Base-by-base conservation (phyloP, 2,329 filamentous ascomycete species). In the Pseudopithomyces chartarum region DNA sequence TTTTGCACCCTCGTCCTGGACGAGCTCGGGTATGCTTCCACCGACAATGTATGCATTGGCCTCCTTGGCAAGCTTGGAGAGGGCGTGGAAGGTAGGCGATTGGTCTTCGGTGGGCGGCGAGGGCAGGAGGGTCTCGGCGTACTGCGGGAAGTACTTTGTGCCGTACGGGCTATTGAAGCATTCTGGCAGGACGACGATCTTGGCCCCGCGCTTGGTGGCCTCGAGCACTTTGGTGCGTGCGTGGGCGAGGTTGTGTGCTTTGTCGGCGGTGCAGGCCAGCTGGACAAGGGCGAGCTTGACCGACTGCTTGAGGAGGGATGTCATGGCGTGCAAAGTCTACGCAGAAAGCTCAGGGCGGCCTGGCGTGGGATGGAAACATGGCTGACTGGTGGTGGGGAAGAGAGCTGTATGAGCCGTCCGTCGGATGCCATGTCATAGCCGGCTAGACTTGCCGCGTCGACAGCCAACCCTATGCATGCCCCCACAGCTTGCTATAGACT, bases 131-230 rank as follows among this genome's bases (percentile, higher is more conserved):
- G 87, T 89, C 78, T 99, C 95, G 64, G 95, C 93, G 76, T 98
- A 98, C 59, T 88, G 85, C 52, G 93, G 89, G 79, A 99, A 99
- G 82, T 89, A 93, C 71, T 92, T 84, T 64, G 88, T 92, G 64
- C 95, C 95, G 78, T 99, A 99, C 8, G 95, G 95, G 40, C 91
- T 96, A 82, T 99, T 99, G 87, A 99, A 99, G 83, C 95, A 99
- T 81, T 99, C 95, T 34, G 95, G 95, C 17, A 99, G 85, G 33
- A 98, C 92, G 63, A 98, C 88, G 57, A 99, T 87, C 55, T 90
- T 87, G 58, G 94, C 92, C 64, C 94, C 94, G 11, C 54, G 80
- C 23, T 81, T 76, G 22, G 92, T 89, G 5, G 95, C 94, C 75
- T 92, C 88, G 60, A 92, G 84, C 56, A 98, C 92, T 74, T 95